Base-by-base conservation (phyloP, 140 eudicot genomes). In the Anethum foeniculum region DNA sequence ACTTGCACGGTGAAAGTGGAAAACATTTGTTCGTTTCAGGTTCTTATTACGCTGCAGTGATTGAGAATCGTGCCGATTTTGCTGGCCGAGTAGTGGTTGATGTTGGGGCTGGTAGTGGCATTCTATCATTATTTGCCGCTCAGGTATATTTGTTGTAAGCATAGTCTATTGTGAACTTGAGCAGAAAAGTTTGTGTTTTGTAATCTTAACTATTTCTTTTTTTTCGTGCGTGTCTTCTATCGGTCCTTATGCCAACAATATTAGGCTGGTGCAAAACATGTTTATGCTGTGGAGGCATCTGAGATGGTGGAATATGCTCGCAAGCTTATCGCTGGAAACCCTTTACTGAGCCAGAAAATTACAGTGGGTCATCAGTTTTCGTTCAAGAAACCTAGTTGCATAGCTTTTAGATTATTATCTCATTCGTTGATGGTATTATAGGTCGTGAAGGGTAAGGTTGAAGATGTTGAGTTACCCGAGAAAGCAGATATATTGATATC, bases 51-150 rank as follows among this genome's bases (percentile, higher is more conserved):
- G 89, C 93, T 68, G 91, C 93, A 1, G 89, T 90, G 32, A 81
- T 87, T 80, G 93, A 90, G 86, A 90, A 90, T 80, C 88, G 87
- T 62, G 91, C 79, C 2, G 91, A 90, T 80, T 90, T 90, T 76
- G 34, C 25, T 80, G 91, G 84, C 18, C 89, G 89, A 27, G 91
- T 89, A 52, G 93, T 89, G 48, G 97, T 95, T 86, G 99, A 95
- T 89, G 99, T 95, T 52, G 99, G 99, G 78, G 99, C 97, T 76
- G 99, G 99, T 77, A 95, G 98, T 86, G 99, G 99, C 85, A 95
- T 95, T 79, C 88, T 95, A 62, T 95, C 99, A 72, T 84, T 95
- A 83, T 95, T 92, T 85, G 98, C 99, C 69, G 99, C 99, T 80
- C 99, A 95, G 99, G 99, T 95, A 74, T 69, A 88, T 43, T 34